Evolutionary conservation across 2,329 filamentous ascomycete species (phyloP).

Genomic region (Lachnellula cervina): DNA sequence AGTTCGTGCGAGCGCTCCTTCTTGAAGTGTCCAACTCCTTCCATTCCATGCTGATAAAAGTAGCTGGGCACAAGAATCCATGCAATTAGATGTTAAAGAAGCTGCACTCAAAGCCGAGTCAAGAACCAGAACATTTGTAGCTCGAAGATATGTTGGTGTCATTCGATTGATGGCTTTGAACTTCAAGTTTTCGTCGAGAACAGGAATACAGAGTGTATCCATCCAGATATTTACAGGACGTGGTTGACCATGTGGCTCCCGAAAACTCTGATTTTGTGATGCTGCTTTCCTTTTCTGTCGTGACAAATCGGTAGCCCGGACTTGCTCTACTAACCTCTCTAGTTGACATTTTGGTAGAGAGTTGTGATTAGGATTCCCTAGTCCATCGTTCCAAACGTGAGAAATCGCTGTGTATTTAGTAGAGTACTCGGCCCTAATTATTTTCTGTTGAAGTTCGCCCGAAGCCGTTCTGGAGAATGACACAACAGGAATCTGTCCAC

Average conservation of each 20-base stretch:
- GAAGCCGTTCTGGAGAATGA: background rate
- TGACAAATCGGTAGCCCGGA: background rate
- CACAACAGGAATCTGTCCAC: background rate
- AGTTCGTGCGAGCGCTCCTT: constrained; percentile 28
- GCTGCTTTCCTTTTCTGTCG: background rate
- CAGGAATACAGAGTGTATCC: constrained; percentile 33
- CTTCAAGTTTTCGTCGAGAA: constrained; percentile 19
- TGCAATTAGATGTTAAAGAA: background rate
- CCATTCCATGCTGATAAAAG: constrained; percentile 34
- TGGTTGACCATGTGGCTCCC: background rate
- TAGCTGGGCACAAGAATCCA: constrained; percentile 28
- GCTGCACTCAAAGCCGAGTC: constrained; percentile 21
- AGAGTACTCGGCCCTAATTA: constrained; percentile 18
- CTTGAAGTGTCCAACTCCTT: constrained; percentile 37
- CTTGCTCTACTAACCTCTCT: background rate
- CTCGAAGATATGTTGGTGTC: constrained; percentile 30
- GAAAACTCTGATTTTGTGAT: background rate
- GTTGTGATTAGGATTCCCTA: constrained; percentile 15
- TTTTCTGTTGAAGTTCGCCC: constrained; percentile 7
- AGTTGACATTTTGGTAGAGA: constrained; percentile 15
- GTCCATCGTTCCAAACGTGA: constrained; percentile 19
- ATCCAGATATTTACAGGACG: constrained; percentile 25
- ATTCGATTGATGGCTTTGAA: constrained; percentile 31
- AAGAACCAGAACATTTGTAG: constrained; percentile 31
- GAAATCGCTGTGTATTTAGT: constrained; percentile 20